phyloP scores from a whole-genome alignment of 2,329 filamentous ascomycete genomes.

The Ustulina deusta region DNA sequence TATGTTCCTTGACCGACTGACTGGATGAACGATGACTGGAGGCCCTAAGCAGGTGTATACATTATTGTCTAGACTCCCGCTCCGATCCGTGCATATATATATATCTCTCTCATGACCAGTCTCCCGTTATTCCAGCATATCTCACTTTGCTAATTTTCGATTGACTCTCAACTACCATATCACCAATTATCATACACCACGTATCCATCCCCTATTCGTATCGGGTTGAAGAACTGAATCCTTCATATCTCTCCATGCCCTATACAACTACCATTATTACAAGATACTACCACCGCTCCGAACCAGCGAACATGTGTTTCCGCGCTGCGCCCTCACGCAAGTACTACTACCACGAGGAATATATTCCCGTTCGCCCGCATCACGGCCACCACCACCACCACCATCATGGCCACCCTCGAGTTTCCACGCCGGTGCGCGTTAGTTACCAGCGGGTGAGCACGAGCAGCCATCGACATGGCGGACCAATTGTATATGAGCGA shows the following conservation, averaged over 20 bases:
- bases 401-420: conserved; percentile 51
- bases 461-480: conserved; percentile 51
- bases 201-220: neutral
- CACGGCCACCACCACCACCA: conserved; percentile 52
- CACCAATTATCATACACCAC: neutral
- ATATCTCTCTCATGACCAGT: neutral
- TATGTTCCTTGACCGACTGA: neutral
- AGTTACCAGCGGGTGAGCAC: conserved; percentile 57
- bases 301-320: conserved; percentile 63
- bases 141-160: neutral
- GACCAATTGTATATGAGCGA: conserved; percentile 57
- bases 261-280: conserved; percentile 37
- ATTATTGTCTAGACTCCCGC: conserved; percentile 2
- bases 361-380: conserved; percentile 60
- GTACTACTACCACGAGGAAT: conserved; percentile 69
- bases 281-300: conserved; percentile 32
- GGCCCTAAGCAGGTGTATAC: neutral
- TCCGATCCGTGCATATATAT: neutral
- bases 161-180: conserved; percentile 1
- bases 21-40: neutral
- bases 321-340: conserved; percentile 56
- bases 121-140: neutral
- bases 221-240: neutral
- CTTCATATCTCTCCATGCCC: conserved; percentile 23
- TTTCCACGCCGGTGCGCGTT: conserved; percentile 54